Conservation (phyloP, 164 flowering plant species). For the Magnolia changhungtana region DNA sequence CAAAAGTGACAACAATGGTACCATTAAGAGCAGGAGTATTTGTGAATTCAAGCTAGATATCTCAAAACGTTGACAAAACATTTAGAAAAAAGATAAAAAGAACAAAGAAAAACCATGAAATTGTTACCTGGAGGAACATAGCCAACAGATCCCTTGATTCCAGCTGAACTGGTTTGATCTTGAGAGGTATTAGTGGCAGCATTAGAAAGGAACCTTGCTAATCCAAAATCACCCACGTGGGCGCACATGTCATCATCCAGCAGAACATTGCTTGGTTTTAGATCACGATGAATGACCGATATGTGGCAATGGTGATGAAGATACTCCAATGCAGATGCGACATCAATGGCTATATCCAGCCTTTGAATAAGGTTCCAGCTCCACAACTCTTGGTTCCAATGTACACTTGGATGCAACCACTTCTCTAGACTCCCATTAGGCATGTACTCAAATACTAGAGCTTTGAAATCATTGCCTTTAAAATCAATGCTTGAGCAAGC, state of each 20-base stretch:
- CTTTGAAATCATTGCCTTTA: conserved; percentile 32
- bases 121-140: conserved; percentile 28
- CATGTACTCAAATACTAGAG: conserved; percentile 27
- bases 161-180: conserved; percentile 10
- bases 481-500: conserved; percentile 34
- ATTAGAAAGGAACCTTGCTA: conserved; percentile 16
- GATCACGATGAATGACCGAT: conserved; percentile 27
- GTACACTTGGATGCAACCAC: conserved; percentile 18
- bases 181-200: background rate
- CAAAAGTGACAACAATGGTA: too few relatives aligned
- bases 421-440: conserved; percentile 33
- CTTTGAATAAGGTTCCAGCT: conserved; percentile 17
- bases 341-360: conserved; percentile 24
- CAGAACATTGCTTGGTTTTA: conserved; percentile 33
- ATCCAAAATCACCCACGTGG: conserved; percentile 29
- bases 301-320: conserved; percentile 24
- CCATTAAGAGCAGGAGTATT: too few relatives aligned
- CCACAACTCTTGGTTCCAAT: background rate
- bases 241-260: conserved; percentile 31
- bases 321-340: conserved; percentile 28
- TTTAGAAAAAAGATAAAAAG: background rate
- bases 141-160: conserved; percentile 24
- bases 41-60: too few relatives aligned
- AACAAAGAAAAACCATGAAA: background rate
- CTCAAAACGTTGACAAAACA: too few relatives aligned